phyloP scores from a whole-genome alignment of 805 yeast genomes.

The Torulaspora maleeae region DNA sequence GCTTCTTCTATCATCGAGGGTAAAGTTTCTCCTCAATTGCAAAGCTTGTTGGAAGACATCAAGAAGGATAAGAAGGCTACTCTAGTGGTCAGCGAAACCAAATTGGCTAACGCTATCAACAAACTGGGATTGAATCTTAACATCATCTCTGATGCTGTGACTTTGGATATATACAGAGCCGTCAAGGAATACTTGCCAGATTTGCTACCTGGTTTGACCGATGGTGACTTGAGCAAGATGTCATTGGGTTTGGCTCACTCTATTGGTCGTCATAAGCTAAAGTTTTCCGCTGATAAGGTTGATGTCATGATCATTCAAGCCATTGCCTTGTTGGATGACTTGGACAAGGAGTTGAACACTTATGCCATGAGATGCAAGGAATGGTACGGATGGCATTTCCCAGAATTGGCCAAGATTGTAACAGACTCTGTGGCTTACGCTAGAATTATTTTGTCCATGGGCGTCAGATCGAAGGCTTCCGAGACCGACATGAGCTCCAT shows the following conservation, averaged over 20 bases:
- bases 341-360: constrained; percentile 96
- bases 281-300: constrained; percentile 96
- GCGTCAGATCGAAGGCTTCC: constrained; percentile 84
- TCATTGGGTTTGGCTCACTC: constrained; percentile 98
- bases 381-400: constrained; percentile 99
- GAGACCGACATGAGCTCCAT: constrained; percentile 87
- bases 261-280: constrained; percentile 95
- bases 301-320: constrained; percentile 99
- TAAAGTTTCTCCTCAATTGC: constrained; percentile 80
- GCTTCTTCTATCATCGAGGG: constrained; percentile 90
- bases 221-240: constrained; percentile 83
- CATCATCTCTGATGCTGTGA: constrained; percentile 91
- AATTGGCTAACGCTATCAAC: constrained; percentile 93
- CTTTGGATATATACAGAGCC: constrained; percentile 91
- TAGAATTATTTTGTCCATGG: constrained; percentile 89
- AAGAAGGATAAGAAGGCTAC: constrained; percentile 80
- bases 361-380: constrained; percentile 99
- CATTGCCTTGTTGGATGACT: constrained; percentile 90
- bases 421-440: constrained; percentile 96
- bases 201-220: constrained; percentile 87
- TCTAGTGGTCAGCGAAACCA: constrained; percentile 89
- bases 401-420: constrained; percentile 96
- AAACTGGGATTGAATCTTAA: constrained; percentile 83
- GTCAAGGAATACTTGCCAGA: constrained; percentile 92
- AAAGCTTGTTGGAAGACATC: constrained; percentile 67